phyloP scores from a whole-genome alignment of 2,329 filamentous ascomycete species.

The Aspergillus fumigatus region DNA sequence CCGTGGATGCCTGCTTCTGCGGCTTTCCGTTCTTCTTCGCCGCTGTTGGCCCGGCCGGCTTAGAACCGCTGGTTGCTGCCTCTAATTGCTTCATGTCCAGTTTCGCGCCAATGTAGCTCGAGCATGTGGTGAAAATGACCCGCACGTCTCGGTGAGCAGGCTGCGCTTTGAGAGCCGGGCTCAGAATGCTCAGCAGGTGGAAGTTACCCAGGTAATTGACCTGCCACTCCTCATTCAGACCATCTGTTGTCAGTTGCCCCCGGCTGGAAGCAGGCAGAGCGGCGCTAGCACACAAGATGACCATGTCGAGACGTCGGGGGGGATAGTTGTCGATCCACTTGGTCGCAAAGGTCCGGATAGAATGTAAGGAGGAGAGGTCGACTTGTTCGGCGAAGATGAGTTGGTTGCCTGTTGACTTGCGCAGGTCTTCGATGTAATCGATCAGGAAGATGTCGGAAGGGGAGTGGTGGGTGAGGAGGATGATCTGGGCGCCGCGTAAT shows the following conservation, averaged over 20 bases:
- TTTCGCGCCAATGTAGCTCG: constrained; percentile 76
- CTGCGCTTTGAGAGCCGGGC: constrained; percentile 83
- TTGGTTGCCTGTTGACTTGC: constrained; percentile 70
- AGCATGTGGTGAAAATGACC: constrained; percentile 80
- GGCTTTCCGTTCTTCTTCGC: not conserved
- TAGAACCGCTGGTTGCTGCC: not conserved
- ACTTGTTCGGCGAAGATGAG: constrained; percentile 95
- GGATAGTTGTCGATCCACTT: constrained; percentile 97
- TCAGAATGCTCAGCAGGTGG: constrained; percentile 86
- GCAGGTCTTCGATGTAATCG: constrained; percentile 87
- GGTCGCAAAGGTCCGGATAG: constrained; percentile 87
- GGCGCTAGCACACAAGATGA: constrained; percentile 80
- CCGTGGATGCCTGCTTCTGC: constrained; percentile 33
- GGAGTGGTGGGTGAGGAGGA: constrained; percentile 80
- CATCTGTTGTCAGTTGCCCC: constrained; percentile 64
- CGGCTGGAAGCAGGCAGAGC: constrained; percentile 53
- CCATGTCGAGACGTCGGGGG: constrained; percentile 80
- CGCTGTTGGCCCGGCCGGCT: not conserved
- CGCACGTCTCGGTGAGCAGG: constrained; percentile 91
- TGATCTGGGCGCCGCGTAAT: constrained; percentile 76
- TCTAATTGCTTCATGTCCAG: constrained; percentile 45
- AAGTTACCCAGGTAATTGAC: constrained; percentile 96
- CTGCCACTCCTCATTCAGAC: constrained; percentile 85
- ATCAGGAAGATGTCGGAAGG: constrained; percentile 82
- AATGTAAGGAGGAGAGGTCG: constrained; percentile 82